These are phyloP conservation scores for Schizopora paradoxa DNA, from an alignment of 1,284 basidiomycete genomes.

Conservation along the genomic window DNA sequence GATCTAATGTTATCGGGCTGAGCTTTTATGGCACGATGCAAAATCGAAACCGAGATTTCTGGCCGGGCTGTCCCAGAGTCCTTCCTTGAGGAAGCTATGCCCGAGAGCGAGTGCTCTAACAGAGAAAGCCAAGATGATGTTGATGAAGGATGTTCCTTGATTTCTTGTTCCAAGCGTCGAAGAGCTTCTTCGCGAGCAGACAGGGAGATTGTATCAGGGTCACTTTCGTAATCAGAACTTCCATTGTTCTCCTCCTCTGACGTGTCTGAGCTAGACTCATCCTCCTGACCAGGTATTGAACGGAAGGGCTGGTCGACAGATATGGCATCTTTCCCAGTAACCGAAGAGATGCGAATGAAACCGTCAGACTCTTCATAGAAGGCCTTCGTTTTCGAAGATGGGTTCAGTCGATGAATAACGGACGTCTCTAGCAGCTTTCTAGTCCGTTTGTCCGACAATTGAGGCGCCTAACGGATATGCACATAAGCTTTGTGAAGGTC, in stretches of 20 bases:
- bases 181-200: constrained; percentile 55
- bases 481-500: not conserved
- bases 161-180: constrained; percentile 49
- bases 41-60: constrained; percentile 64
- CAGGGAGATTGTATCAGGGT: constrained; percentile 32
- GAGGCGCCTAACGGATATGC: constrained; percentile 38
- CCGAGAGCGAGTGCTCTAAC: constrained; percentile 52
- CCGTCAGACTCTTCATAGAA: constrained; percentile 62
- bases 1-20: constrained; percentile 48
- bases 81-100: constrained; percentile 54
- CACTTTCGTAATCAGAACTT: constrained; percentile 26
- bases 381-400: constrained; percentile 30
- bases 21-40: constrained; percentile 57
- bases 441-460: constrained; percentile 50
- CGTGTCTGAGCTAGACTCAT: constrained; percentile 39
- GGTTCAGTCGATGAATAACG: constrained; percentile 42
- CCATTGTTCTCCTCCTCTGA: constrained; percentile 32
- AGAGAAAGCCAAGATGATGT: constrained; percentile 62
- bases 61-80: constrained; percentile 59
- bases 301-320: constrained; percentile 46
- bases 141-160: constrained; percentile 47
- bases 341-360: constrained; percentile 51
- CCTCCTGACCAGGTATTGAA: constrained; percentile 36
- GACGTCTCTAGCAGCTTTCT: constrained; percentile 45
- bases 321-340: constrained; percentile 25